Evolutionary conservation across 164 flowering plant genomes (phyloP).

Genomic region (Magnolia officinalis): DNA sequence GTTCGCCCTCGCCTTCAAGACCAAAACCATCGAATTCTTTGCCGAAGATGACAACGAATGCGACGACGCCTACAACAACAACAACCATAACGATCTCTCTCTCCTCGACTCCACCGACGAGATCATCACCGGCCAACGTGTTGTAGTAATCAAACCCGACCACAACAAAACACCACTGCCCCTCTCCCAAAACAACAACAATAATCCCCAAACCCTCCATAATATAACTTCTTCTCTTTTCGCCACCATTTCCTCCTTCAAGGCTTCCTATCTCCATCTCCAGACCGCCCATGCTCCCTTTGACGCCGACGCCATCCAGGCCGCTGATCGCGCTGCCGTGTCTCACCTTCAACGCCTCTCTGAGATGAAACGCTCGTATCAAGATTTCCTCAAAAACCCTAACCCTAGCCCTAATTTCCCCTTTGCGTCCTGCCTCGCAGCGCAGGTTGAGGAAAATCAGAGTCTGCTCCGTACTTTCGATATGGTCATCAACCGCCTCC

Average conservation of each 20-base stretch:
- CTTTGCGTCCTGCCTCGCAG: constrained; percentile 59
- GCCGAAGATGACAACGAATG: constrained; percentile 54
- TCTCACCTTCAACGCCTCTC: constrained; percentile 59
- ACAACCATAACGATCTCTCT: constrained; percentile 29
- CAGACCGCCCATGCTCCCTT: constrained; percentile 90
- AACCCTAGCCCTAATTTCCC: constrained; percentile 29
- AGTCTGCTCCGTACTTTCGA: constrained; percentile 67
- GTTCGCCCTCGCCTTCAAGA: constrained; percentile 82
- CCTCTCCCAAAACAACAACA: constrained; percentile 30
- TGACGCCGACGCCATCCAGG: constrained; percentile 42
- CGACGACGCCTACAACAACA: constrained; percentile 16
- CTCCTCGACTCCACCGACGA: constrained; percentile 78
- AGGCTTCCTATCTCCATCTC: constrained; percentile 81
- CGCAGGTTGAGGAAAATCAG: constrained; percentile 92
- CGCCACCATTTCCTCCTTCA: constrained; percentile 72
- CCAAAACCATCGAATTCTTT: constrained; percentile 90
- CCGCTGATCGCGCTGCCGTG: constrained; percentile 63
- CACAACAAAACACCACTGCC: background rate
- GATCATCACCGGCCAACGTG: constrained; percentile 19
- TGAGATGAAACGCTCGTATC: constrained; percentile 52
- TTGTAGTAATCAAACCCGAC: constrained; percentile 15
- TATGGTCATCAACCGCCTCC: constrained; percentile 59
- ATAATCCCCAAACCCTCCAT: constrained; percentile 31
- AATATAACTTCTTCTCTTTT: constrained; percentile 59
- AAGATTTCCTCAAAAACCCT: constrained; percentile 25